These are phyloP conservation scores for Fraxinus sp. DNA, from an alignment of 305 asterid species.

Conservation along the genomic window DNA sequence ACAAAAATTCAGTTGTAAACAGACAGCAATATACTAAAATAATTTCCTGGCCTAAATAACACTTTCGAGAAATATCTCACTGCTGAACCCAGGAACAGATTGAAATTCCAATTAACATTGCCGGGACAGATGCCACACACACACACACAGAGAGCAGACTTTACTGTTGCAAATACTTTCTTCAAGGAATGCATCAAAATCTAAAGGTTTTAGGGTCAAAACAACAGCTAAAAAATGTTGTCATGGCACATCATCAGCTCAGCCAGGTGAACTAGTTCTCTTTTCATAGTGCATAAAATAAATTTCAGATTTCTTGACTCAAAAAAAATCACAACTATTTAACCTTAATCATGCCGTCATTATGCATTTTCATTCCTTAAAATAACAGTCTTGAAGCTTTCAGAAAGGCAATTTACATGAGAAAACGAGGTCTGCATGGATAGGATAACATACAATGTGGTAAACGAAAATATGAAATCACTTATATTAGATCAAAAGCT, in stretches of 20 bases:
- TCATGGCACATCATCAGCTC: background rate
- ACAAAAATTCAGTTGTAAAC: background rate
- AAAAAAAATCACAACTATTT: background rate
- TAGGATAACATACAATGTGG: background rate
- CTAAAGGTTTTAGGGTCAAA: background rate
- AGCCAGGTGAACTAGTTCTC: background rate
- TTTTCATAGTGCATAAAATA: background rate
- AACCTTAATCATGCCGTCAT: background rate
- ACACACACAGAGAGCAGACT: background rate
- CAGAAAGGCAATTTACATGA: background rate
- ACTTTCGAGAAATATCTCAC: background rate
- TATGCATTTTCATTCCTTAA: background rate
- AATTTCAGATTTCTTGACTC: background rate
- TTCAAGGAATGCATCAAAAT: background rate
- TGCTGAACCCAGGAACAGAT: background rate
- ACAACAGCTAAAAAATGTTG: background rate
- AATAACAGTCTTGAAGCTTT: constrained; percentile 6
- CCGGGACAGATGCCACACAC: background rate
- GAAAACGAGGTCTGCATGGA: background rate
- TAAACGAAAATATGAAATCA: constrained; percentile 8
- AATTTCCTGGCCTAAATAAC: background rate
- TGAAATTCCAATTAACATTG: background rate
- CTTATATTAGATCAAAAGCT: background rate
- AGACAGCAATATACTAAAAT: background rate
- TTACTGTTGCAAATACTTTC: background rate